Conservation (phyloP, 352 stramenopile genomes). For the Pythium aristosporum region DNA sequence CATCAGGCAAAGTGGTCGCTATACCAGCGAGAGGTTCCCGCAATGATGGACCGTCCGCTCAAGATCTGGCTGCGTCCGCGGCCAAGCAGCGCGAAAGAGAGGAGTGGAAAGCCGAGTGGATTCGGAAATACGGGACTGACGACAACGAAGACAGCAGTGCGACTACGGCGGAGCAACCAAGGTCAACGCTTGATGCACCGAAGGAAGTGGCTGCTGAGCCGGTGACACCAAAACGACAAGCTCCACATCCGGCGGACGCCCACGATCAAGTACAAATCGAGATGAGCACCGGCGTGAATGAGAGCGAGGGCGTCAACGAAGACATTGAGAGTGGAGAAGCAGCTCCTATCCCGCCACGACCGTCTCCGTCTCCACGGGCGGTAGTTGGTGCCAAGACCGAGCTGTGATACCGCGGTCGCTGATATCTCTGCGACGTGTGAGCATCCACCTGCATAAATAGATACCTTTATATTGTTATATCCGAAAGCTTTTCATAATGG, state of each 20-base stretch:
- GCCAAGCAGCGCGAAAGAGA: conserved; percentile 34
- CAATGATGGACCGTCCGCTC: conserved; percentile 17
- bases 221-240: neutral
- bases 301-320: conserved; percentile 57
- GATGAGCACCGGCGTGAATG: conserved; percentile 39
- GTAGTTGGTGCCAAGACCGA: conserved; percentile 14
- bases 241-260: conserved; percentile 1
- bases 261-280: conserved; percentile 34
- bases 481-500: neutral
- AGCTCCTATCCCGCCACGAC: neutral
- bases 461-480: conserved; percentile 13
- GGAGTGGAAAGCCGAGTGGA: conserved; percentile 45
- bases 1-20: conserved; percentile 30
- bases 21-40: conserved; percentile 4
- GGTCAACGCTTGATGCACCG: neutral
- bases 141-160: conserved; percentile 22
- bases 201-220: neutral
- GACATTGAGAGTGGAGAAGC: conserved; percentile 24
- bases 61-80: conserved; percentile 19
- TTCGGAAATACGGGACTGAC: conserved; percentile 37
- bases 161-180: neutral
- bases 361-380: neutral
- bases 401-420: conserved; percentile 4
- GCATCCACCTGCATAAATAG: conserved; percentile 11
- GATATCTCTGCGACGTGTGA: conserved; percentile 28